phyloP scores from a whole-genome alignment of 371 early-diverging fungal species.

The Choanephora cucurbitarum region DNA sequence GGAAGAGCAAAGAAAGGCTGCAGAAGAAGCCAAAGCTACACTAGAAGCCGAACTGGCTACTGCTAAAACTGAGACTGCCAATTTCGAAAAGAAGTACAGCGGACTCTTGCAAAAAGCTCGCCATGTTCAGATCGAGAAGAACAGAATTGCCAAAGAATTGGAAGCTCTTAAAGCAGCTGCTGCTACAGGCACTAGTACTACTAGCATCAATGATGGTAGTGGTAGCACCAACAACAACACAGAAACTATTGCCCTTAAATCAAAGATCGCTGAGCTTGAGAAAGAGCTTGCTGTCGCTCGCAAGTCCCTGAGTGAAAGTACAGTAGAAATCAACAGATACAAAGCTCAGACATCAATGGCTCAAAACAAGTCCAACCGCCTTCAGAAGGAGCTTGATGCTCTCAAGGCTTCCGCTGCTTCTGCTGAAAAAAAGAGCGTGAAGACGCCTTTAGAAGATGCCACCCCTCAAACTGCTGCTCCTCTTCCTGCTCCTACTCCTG shows the following conservation, averaged over 20 bases:
- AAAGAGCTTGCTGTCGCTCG: slow-evolving; percentile 2
- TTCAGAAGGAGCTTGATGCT: slow-evolving; percentile 17
- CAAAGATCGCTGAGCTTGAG: slow-evolving; percentile 12
- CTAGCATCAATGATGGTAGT: too few species aligned
- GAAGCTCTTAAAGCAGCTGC: slow-evolving; percentile 1
- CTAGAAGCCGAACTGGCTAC: slow-evolving; percentile 5
- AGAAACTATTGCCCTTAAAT: slow-evolving; percentile 4
- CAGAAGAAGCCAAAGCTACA: slow-evolving; percentile 10
- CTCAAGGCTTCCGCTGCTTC: slow-evolving; percentile 6
- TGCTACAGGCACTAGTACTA: background rate
- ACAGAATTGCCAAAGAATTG: background rate
- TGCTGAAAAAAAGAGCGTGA: too few species aligned
- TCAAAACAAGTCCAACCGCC: slow-evolving; percentile 15
- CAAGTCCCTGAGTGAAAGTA: slow-evolving; percentile 3
- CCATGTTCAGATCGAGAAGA: slow-evolving; percentile 14
- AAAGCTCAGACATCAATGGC: slow-evolving; percentile 27
- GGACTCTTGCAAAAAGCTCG: slow-evolving; percentile 13
- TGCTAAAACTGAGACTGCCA: slow-evolving; percentile 1
- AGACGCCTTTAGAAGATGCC: background rate
- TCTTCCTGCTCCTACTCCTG: slow-evolving; percentile 1
- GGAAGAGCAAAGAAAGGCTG: slow-evolving; percentile 10
- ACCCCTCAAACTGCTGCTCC: background rate
- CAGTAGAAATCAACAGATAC: slow-evolving; percentile 15
- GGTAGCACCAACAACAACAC: background rate
- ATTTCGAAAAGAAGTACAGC: slow-evolving; percentile 10